phyloP scores from a whole-genome alignment of 148 eudicot species.

The Nyssa sinensis region DNA sequence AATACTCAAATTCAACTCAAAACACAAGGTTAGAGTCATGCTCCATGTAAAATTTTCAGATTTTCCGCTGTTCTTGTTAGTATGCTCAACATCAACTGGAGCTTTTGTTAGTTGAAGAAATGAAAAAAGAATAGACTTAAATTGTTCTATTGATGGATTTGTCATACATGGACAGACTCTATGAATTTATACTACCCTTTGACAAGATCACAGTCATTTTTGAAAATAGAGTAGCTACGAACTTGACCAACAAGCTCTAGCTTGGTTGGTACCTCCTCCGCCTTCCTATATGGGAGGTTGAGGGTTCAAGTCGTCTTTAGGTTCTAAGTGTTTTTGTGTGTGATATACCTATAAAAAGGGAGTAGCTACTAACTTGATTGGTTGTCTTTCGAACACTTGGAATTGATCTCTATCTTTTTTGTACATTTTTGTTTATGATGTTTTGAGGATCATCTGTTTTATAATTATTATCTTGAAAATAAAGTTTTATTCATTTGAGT shows the following conservation, averaged over 20 bases:
- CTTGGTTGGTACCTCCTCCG: too few species aligned
- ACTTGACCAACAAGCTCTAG: too few species aligned
- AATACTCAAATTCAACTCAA: too few species aligned
- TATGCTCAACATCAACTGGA: too few species aligned
- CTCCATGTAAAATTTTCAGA: too few species aligned
- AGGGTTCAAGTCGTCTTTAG: too few species aligned
- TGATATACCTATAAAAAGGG: too few species aligned
- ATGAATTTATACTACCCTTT: neutral
- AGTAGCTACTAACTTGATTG: neutral
- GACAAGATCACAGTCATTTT: neutral
- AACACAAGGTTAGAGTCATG: too few species aligned
- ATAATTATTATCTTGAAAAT: neutral
- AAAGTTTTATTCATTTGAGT: slow-evolving; percentile 5
- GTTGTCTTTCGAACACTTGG: neutral
- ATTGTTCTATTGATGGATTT: neutral
- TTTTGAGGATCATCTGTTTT: neutral
- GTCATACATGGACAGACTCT: neutral
- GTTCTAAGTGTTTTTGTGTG: too few species aligned
- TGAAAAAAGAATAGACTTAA: neutral
- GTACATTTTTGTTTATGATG: neutral
- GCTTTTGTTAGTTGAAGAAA: neutral
- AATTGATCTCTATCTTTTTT: neutral
- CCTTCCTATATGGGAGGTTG: too few species aligned
- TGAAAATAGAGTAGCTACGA: neutral
- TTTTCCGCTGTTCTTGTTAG: too few species aligned